A percentile compares a stretch with the other conserved stretches of the same genome.
phyloP scores from a whole-genome alignment of 257 asterid genomes.

The Apocynum venetum region DNA sequence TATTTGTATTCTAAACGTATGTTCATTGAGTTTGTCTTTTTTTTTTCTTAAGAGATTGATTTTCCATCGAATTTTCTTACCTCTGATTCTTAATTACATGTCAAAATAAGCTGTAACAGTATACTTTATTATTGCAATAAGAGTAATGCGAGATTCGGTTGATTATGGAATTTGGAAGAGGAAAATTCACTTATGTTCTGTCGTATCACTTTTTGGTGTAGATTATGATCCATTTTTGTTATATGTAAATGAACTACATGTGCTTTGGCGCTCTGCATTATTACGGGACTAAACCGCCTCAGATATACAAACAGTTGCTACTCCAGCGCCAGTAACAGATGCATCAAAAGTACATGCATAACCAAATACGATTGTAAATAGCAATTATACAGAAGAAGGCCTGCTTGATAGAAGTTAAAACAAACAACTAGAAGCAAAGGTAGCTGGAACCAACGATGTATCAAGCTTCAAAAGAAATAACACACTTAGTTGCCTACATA shows the following conservation, averaged over 20 bases:
- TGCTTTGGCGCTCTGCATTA: too few species aligned
- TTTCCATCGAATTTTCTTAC: not conserved
- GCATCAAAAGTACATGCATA: too few species aligned
- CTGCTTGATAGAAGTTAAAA: not conserved
- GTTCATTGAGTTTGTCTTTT: not conserved
- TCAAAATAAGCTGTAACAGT: slow-evolving; percentile 13
- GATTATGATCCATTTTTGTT: too few species aligned
- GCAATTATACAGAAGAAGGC: too few species aligned
- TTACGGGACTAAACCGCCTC: too few species aligned
- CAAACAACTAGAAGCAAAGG: not conserved
- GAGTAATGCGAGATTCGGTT: not conserved
- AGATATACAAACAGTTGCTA: too few species aligned
- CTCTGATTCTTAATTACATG: not conserved
- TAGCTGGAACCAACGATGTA: not conserved
- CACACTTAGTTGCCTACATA: not conserved
- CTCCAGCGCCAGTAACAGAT: too few species aligned
- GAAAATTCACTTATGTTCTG: not conserved
- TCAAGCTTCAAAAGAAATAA: not conserved
- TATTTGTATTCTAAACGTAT: not conserved
- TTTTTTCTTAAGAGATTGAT: not conserved
- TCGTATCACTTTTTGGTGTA: not conserved
- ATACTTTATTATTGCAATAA: slow-evolving; percentile 2
- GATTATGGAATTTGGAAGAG: not conserved
- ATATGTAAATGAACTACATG: too few species aligned
- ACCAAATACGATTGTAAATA: too few species aligned